Evolutionary conservation across 495 filamentous ascomycete genomes (phyloP), one percentile per base, ranked within the genome.

Genomic region (Echria macrotheca): DNA sequence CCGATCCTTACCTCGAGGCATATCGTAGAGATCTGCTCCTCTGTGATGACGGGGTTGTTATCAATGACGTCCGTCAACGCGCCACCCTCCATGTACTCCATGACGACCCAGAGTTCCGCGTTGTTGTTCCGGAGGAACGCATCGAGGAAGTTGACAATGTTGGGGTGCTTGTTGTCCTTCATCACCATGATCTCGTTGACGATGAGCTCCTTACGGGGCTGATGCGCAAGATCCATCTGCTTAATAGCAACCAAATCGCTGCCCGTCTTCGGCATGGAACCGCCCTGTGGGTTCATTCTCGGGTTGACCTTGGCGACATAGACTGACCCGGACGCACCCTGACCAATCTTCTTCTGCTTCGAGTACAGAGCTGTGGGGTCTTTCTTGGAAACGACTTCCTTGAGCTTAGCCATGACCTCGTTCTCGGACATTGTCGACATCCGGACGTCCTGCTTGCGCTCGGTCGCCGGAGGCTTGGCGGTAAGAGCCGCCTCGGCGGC

Each of bases 51-150:
- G 9, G 79, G 79, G 67, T 97, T 98, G 68, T 96, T 96, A 63
- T 96, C 94, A 69, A 97, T 97, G 44, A 98, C 90, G 76, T 98
- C 94, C 0, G 94, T 98, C 62, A 98, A 70, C 39, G 93, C 89
- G 65, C 93, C 93, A 52, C 93, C 93, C 67, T 97, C 93, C 94
- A 98, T 97, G 60, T 93, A 98, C 68, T 98, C 93, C 94, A 98
- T 96, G 25, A 98, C 93, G 17, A 98, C 90, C 93, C 93, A 98
- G 22, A 98, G 77, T 64, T 98, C 94, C 51, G 84, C 80, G 65
- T 85, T 89, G 59, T 88, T 87, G 58, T 95, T 93, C 56, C 91
- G 86, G 58, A 98, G 72, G 76, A 96, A 98, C 0, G 93, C 91
- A 61, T 98, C 93, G 22, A 98, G 74, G 73, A 95, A 98, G 69